These are phyloP conservation scores for Ophiosphaerella narmari DNA, from an alignment of 2,329 filamentous ascomycete species.

Conservation along the genomic window DNA sequence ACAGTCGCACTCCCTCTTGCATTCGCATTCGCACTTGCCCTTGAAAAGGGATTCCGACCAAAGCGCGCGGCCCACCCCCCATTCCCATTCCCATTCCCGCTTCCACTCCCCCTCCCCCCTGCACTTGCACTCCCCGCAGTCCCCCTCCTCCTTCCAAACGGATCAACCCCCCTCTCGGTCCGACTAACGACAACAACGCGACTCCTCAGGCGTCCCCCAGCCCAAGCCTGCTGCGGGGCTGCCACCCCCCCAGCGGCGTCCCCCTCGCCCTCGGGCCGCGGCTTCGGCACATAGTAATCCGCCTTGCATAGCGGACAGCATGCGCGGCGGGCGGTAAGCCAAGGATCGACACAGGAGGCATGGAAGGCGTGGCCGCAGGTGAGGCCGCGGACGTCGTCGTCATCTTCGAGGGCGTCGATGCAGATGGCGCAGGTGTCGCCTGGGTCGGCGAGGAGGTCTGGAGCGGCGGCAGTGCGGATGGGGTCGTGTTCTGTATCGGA, in stretches of 20 bases:
- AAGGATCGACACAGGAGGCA: slow-evolving; percentile 91
- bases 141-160: too few species aligned
- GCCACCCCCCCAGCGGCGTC: slow-evolving; percentile 16
- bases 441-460: slow-evolving; percentile 77
- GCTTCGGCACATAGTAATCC: slow-evolving; percentile 95
- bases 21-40: too few species aligned
- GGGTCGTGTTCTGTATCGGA: slow-evolving; percentile 77
- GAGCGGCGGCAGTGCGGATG: slow-evolving; percentile 79
- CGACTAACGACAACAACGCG: too few species aligned
- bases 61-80: too few species aligned
- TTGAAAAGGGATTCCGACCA: too few species aligned
- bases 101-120: too few species aligned
- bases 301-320: slow-evolving; percentile 98
- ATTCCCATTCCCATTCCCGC: too few species aligned
- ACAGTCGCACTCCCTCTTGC: too few species aligned
- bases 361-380: slow-evolving; percentile 99
- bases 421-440: slow-evolving; percentile 97
- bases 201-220: too few species aligned
- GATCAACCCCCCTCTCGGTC: too few species aligned
- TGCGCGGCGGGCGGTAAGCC: slow-evolving; percentile 90
- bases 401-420: slow-evolving; percentile 89
- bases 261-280: slow-evolving; percentile 65
- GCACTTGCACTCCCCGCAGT: too few species aligned
- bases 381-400: slow-evolving; percentile 91
- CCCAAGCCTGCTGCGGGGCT: too few species aligned